phyloP scores from a whole-genome alignment of 2,329 filamentous ascomycete species.

The Coniochaeta prunicola region DNA sequence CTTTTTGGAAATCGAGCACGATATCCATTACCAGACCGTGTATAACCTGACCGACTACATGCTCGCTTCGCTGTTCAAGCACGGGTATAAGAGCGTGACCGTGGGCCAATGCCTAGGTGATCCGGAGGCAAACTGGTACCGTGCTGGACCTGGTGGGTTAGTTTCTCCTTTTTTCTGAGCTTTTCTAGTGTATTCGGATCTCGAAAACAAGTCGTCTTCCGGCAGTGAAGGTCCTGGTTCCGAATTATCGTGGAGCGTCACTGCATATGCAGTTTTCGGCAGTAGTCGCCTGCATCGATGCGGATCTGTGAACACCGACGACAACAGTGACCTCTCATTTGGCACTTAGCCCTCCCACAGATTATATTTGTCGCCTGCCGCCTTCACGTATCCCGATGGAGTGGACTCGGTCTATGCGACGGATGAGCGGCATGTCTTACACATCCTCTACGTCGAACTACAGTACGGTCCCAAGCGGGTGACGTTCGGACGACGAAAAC shows the following conservation, averaged over 20 bases:
- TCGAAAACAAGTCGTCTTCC: not conserved
- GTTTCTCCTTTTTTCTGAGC: not conserved
- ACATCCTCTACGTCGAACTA: too few relatives aligned
- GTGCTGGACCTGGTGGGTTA: slow-evolving; percentile 18
- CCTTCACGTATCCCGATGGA: too few relatives aligned
- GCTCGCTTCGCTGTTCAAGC: slow-evolving; percentile 28
- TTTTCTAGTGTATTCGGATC: not conserved
- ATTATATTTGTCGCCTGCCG: too few relatives aligned
- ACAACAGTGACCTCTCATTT: not conserved
- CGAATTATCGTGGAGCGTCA: not conserved
- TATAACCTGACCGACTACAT: slow-evolving; percentile 38
- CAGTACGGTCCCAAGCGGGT: too few relatives aligned
- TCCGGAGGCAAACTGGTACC: slow-evolving; percentile 44
- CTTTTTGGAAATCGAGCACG: slow-evolving; percentile 45
- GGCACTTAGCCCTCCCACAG: too few relatives aligned
- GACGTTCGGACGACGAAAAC: too few relatives aligned
- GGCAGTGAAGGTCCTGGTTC: not conserved
- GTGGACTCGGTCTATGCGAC: too few relatives aligned
- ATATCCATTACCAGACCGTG: slow-evolving; percentile 39
- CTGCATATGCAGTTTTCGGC: not conserved
- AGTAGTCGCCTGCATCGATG: not conserved
- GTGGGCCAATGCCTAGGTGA: slow-evolving; percentile 50
- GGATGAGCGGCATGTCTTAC: too few relatives aligned
- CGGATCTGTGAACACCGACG: not conserved
- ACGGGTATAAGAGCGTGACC: slow-evolving; percentile 40